phyloP scores from a whole-genome alignment of 2,329 filamentous ascomycete species.

The Scedosporium boydii region DNA sequence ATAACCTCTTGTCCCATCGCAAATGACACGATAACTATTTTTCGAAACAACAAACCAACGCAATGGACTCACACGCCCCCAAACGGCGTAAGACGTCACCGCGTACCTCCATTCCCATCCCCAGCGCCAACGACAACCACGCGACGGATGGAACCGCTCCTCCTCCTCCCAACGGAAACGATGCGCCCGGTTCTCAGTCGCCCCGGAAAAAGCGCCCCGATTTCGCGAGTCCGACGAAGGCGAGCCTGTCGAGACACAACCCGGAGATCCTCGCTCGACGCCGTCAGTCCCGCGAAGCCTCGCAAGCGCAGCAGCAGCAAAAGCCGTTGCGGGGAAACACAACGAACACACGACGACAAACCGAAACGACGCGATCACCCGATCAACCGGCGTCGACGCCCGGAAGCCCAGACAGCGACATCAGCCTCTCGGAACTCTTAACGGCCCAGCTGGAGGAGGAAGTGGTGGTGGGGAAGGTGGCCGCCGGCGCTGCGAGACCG shows the following conservation, averaged over 20 bases:
- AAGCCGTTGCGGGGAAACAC: constrained; percentile 8
- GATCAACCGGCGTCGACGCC: constrained; percentile 1
- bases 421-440: constrained; percentile 17
- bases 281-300: constrained; percentile 1
- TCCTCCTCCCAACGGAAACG: constrained; percentile 11
- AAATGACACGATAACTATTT: neutral
- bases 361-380: neutral
- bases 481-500: constrained; percentile 31
- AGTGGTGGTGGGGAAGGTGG: constrained; percentile 24
- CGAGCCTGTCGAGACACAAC: constrained; percentile 52
- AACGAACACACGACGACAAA: neutral
- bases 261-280: constrained; percentile 44
- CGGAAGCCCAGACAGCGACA: constrained; percentile 13
- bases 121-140: constrained; percentile 8
- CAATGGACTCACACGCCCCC: constrained; percentile 46
- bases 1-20: neutral
- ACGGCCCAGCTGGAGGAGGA: constrained; percentile 23
- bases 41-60: neutral
- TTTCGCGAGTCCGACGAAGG: constrained; percentile 57
- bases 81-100: constrained; percentile 58
- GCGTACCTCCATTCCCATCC: constrained; percentile 32
- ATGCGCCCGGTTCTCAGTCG: neutral
- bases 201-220: constrained; percentile 35
- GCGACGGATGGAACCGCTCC: constrained; percentile 5
- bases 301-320: constrained; percentile 1